Base-by-base conservation (phyloP, 1,139 yeast species). In the Magnusiomyces fungicola region DNA sequence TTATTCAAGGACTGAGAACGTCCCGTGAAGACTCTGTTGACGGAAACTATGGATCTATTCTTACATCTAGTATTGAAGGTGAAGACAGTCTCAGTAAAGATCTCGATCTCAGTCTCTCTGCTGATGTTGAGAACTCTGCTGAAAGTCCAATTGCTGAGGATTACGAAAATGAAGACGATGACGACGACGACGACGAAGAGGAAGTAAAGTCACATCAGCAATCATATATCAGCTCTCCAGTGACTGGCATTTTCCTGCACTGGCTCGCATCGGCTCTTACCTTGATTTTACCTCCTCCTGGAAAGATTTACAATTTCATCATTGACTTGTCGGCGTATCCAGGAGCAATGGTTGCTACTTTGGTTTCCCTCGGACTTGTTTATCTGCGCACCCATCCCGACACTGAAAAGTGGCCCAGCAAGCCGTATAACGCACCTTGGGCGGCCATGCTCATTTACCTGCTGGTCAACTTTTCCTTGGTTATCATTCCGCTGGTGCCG, bases 301-400 rank as follows among this genome's bases (percentile, higher is more conserved):
- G 89, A 10, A 89, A 83, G 59, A 81, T 87, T 27, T 86, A 84
- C 67, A 80, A 81, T 57, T 83, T 84, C 58, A 79, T 86, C 54
- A 73, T 85, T 54, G 82, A 86, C 51, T 69, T 83, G 59, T 85
- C 83, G 58, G 82, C 90, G 1, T 84, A 83, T 57, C 90, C 92
- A 9, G 74, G 83, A 61, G 80, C 83, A 43, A 71, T 83, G 50
- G 75, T 85, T 58, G 83, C 84, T 60, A 72, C 81, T 61, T 72
- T 78, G 50, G 85, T 85, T 30, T 85, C 90, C 9, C 75, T 74
- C 45, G 95, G 90, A 38, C 70, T 85, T 53, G 63, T 81, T 51
- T 83, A 81, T 67, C 79, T 85, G 63, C 82, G 83, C 65, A 73
- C 73, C 63, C 75, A 63, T 46, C 59, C 61, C 16, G 72, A 71